Percentiles rank a stretch among this genome's conserved stretches.
These are phyloP conservation scores for Microglena sp. DNA, from an alignment of 139 green algal species.

Conservation along the genomic window DNA sequence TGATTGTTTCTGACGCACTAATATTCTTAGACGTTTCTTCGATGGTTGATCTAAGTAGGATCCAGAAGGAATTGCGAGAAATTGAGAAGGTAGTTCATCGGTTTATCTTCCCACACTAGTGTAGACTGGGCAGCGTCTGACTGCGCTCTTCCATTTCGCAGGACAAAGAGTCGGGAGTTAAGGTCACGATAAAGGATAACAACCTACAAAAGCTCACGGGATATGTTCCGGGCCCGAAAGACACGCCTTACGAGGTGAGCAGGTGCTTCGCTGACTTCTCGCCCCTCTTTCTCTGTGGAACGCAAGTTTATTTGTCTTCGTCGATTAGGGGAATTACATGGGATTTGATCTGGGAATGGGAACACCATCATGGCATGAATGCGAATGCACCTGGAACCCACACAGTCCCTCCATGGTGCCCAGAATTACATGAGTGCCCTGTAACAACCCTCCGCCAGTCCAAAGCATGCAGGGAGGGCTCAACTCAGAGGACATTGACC, in stretches of 20 bases:
- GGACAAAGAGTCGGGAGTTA: constrained; percentile 65
- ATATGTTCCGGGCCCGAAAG: constrained; percentile 64
- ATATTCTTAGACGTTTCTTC: too few relatives aligned
- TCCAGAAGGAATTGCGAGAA: constrained; percentile 82
- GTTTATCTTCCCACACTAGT: neutral
- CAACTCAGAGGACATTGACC: too few relatives aligned
- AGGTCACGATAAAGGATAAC: constrained; percentile 44
- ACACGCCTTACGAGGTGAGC: too few relatives aligned
- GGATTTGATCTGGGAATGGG: neutral
- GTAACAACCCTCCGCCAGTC: neutral
- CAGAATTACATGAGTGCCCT: neutral
- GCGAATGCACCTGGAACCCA: constrained; percentile 19
- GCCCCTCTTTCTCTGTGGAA: too few relatives aligned
- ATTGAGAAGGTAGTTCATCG: too few relatives aligned
- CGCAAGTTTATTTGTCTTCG: too few relatives aligned
- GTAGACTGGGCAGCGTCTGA: neutral
- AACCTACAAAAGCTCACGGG: constrained; percentile 62
- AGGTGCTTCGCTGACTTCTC: too few relatives aligned
- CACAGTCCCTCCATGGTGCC: neutral
- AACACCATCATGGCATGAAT: constrained; percentile 18
- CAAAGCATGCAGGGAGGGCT: neutral
- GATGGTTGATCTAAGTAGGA: constrained; percentile 27
- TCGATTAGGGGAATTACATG: too few relatives aligned
- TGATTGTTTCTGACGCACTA: too few relatives aligned
- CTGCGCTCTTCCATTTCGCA: too few relatives aligned